These are phyloP conservation scores for Saccharomyces hybrid DNA, from an alignment of 1,139 yeast species.

Conservation along the genomic window DNA sequence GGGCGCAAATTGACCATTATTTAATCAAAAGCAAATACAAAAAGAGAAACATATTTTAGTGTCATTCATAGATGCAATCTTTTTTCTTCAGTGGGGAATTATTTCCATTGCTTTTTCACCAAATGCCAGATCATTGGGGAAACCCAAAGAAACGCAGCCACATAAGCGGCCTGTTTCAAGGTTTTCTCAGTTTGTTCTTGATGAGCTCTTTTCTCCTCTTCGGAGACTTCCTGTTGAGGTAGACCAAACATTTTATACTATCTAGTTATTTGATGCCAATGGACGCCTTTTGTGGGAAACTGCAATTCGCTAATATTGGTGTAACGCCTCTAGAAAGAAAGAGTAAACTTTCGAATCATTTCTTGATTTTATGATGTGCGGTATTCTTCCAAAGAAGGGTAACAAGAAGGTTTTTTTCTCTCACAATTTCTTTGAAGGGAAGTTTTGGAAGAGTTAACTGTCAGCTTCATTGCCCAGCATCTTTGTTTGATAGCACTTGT, in stretches of 20 bases:
- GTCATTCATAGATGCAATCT: neutral
- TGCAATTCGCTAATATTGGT: neutral
- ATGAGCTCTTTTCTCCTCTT: constrained; percentile 71
- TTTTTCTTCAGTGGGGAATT: neutral
- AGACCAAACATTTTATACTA: constrained; percentile 61
- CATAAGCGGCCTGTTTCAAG: constrained; percentile 55
- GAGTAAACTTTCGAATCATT: neutral
- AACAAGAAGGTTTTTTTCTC: neutral
- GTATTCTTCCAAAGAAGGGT: neutral
- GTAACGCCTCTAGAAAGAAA: neutral
- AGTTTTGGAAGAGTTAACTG: constrained; percentile 5
- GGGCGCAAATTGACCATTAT: neutral
- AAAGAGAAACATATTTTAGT: neutral
- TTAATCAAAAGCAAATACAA: neutral
- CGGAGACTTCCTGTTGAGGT: constrained; percentile 61
- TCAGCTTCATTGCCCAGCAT: neutral
- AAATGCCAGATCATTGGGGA: constrained; percentile 60
- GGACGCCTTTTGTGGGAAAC: constrained; percentile 1
- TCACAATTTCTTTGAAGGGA: neutral
- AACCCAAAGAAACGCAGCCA: constrained; percentile 76
- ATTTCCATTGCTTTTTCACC: constrained; percentile 49
- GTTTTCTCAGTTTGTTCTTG: constrained; percentile 63
- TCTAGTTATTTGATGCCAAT: constrained; percentile 13
- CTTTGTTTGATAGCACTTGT: neutral
- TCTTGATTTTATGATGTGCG: neutral